Base-by-base conservation (phyloP, 352 stramenopile genomes). In the Phytophthora pini region DNA sequence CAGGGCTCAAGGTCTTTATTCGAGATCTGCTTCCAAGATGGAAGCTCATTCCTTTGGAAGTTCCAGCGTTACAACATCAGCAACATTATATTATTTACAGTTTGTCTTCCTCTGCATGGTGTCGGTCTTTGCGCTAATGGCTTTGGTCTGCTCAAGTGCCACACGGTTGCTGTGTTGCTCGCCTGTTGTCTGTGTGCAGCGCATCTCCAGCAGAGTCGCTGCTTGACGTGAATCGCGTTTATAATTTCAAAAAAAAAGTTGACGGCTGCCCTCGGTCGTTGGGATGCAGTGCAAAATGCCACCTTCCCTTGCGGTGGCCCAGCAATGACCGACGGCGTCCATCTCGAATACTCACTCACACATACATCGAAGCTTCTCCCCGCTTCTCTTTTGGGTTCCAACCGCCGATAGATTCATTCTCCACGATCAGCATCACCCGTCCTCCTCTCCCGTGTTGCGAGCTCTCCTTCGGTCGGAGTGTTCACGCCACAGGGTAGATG, bases 381-480 rank as follows among this genome's bases (percentile, higher is more conserved):
- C 31, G 17, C 38, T 60, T 44, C 24, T 63, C 27, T 65, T 27
- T 46, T 29, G 36, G 22, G 11, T 61, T 27, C 55, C 46, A 45
- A 59, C 26, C 45, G 15, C 34, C 54, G 43, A 57, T 65, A 56
- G 54, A 68, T 74, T 74, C 60, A 41, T 49, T 74, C 57, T 77
- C 32, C 59, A 68, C 20, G 17, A 27, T 43, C 56, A 22, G 45
- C 4, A 43, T 41, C 49, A 56, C 34, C 17, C 27, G 8, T 32
- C 11, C 26, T 41, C n/a, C 54, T 61, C 36, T 59, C 61, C 61
- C 50, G 27, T 56, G n/a, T 43, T 44, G 9, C 49, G 45, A 54
- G 34, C 31, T 27, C 65, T 74, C 65, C 65, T 77, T 74, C 69
- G 27, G 50, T 77, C 59, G 59, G 58, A 74, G 62, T 58, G 47